These are phyloP conservation scores for Paralagenidium karlingii DNA, from an alignment of 352 stramenopile species.

Conservation along the genomic window DNA sequence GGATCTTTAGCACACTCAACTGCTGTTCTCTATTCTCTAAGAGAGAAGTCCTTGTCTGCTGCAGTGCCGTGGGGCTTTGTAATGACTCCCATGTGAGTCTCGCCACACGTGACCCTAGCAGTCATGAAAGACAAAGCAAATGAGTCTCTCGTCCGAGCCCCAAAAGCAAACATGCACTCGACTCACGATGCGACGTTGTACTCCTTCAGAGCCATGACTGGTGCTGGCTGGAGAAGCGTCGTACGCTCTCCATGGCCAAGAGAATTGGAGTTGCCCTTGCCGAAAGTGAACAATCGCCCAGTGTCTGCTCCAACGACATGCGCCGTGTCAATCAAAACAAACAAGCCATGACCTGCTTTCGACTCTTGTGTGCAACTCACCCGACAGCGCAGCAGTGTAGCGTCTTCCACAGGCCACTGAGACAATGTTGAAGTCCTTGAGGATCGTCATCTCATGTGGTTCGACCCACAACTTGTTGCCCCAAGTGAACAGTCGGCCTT, in stretches of 20 bases:
- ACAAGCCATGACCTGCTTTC: too few species aligned
- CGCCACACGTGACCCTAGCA: constrained; percentile 61
- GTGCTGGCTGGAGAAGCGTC: constrained; percentile 79
- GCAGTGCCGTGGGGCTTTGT: constrained; percentile 47
- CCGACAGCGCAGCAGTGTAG: constrained; percentile 74
- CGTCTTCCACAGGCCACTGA: constrained; percentile 72
- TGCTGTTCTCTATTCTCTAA: constrained; percentile 37
- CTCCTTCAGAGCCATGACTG: constrained; percentile 45
- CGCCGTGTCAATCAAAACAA: neutral
- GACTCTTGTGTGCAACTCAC: constrained; percentile 3
- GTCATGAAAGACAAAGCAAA: neutral
- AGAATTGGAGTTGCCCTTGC: constrained; percentile 78
- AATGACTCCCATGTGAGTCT: constrained; percentile 82
- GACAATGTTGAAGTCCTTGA: constrained; percentile 56
- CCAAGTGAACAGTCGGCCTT: constrained; percentile 76
- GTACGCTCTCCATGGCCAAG: constrained; percentile 82
- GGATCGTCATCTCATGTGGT: constrained; percentile 79
- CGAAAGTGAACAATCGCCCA: constrained; percentile 80
- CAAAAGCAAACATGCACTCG: neutral
- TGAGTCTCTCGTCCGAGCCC: neutral
- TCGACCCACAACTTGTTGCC: constrained; percentile 87
- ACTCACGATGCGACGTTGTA: constrained; percentile 56
- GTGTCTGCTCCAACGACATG: constrained; percentile 10
- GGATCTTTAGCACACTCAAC: too few species aligned
- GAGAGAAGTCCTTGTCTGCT: constrained; percentile 74